phyloP scores from a whole-genome alignment of 2,329 filamentous ascomycete species.

The Beauveria bassiana region DNA sequence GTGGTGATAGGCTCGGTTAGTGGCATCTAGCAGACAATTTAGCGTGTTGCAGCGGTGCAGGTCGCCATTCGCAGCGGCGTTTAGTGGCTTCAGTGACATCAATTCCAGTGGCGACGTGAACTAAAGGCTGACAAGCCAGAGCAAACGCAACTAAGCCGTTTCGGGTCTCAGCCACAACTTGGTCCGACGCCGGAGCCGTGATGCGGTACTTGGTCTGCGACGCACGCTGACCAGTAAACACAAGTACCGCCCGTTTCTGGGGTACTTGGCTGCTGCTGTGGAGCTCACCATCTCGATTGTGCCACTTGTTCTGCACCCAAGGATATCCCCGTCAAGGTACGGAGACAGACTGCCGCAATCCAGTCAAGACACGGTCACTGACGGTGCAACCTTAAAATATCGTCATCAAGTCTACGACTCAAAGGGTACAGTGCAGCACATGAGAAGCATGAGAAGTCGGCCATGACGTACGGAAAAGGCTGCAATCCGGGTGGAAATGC shows the following conservation, averaged over 20 bases:
- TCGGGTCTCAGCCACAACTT: not conserved
- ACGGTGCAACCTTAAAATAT: not conserved
- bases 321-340: not conserved
- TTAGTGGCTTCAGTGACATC: not conserved
- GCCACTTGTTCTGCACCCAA: not conserved
- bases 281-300: constrained; percentile 6
- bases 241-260: not conserved
- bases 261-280: not conserved
- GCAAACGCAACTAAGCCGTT: not conserved
- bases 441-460: no score
- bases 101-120: not conserved
- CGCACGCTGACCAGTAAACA: not conserved
- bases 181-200: constrained; percentile 1
- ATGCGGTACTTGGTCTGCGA: not conserved
- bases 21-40: not conserved
- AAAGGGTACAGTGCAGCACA: no score
- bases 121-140: not conserved
- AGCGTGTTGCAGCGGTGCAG: not conserved
- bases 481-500: not conserved
- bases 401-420: no score
- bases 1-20: not conserved
- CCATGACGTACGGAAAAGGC: no score
- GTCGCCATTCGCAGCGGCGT: not conserved
- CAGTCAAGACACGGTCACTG: not conserved
- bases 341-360: not conserved